A percentile compares a stretch with the other conserved stretches of the same genome.
Evolutionary conservation across 306 rosid genomes (phyloP).

Genomic region (Rosa rugosa): DNA sequence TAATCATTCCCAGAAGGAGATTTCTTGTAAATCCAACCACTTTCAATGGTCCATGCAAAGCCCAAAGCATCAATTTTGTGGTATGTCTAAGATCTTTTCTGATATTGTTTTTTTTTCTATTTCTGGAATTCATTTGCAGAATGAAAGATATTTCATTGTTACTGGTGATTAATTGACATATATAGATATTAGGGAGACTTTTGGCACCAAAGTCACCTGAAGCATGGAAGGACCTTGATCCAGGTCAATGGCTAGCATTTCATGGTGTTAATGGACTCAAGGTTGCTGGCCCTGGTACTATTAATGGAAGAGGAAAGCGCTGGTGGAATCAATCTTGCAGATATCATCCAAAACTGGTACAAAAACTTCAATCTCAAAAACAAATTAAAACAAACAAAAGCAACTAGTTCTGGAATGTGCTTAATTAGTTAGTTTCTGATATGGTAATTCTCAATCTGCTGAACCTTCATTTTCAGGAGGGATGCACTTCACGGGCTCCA

Average conservation of each 20-base stretch:
- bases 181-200: constrained; percentile 30
- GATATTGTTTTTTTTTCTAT: not conserved
- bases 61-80: constrained; percentile 32
- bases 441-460: not conserved
- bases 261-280: constrained; percentile 28
- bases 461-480: constrained; percentile 21
- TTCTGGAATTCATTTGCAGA: not conserved
- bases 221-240: constrained; percentile 29
- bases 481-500: constrained; percentile 42
- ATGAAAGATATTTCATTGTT: not conserved
- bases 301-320: constrained; percentile 31
- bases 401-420: not conserved
- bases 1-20: constrained; percentile 26
- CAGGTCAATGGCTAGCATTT: constrained; percentile 39
- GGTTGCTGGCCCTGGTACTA: constrained; percentile 31
- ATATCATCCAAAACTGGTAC: constrained; percentile 36
- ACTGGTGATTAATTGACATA: not conserved
- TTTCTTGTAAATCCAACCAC: constrained; percentile 31
- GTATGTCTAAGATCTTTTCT: constrained; percentile 17
- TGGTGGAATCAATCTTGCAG: constrained; percentile 53
- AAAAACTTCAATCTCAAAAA: not conserved
- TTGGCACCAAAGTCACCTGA: constrained; percentile 41
- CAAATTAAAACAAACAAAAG: not conserved
- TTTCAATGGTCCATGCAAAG: constrained; percentile 40
- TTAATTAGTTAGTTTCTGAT: not conserved